phyloP scores from a whole-genome alignment of 306 rosid genomes.

The Lupinus albus region DNA sequence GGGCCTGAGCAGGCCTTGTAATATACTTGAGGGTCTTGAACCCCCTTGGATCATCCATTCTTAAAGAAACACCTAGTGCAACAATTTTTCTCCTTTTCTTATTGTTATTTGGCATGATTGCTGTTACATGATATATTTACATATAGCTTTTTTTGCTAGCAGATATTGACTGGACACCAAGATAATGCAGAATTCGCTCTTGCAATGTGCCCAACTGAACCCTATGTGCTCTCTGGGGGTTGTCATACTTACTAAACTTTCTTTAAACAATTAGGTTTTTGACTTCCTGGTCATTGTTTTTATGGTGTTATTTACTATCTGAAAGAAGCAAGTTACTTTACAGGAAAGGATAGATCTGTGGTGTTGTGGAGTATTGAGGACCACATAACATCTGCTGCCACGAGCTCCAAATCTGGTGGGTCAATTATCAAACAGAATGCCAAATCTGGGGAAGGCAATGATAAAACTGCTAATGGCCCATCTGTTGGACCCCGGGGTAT shows the following conservation, averaged over 20 bases:
- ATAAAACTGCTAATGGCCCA: constrained; percentile 76
- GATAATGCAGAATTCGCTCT: constrained; percentile 99
- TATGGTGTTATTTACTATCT: constrained; percentile 17
- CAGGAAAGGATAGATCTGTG: constrained; percentile 96
- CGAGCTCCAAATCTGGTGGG: constrained; percentile 73
- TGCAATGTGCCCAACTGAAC: constrained; percentile 99
- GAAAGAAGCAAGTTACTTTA: constrained; percentile 12
- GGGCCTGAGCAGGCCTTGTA: background rate
- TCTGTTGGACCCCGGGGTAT: constrained; percentile 93
- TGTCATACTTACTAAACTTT: constrained; percentile 18
- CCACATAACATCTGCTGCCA: constrained; percentile 73
- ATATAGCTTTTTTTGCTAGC: constrained; percentile 29
- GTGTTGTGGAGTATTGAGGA: constrained; percentile 99
- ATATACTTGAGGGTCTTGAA: constrained; percentile 13
- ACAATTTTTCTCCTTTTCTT: background rate
- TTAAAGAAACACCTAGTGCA: background rate
- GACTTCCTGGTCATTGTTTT: background rate
- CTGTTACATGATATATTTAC: constrained; percentile 19
- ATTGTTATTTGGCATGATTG: constrained; percentile 22
- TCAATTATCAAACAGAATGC: constrained; percentile 68
- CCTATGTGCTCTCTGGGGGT: constrained; percentile 98
- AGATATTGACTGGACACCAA: constrained; percentile 97
- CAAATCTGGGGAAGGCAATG: constrained; percentile 78
- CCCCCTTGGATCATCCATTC: background rate
- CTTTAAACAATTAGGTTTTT: background rate